Base-by-base conservation (phyloP, 2,329 filamentous ascomycete genomes). In the Exophiala oligosperma region DNA sequence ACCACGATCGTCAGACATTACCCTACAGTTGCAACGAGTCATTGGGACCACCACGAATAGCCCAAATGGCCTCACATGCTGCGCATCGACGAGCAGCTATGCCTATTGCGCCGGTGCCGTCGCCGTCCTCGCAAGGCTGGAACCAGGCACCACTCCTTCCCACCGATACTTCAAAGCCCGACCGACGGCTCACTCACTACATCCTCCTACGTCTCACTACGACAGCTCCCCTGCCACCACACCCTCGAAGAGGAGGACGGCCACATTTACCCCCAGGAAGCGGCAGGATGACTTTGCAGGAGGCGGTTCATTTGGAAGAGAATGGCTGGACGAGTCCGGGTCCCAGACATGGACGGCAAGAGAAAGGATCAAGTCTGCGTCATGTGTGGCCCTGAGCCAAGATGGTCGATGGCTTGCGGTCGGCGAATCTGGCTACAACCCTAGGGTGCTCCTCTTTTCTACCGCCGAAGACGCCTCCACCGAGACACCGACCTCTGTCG, bases 361-460 rank as follows among this genome's bases (percentile, higher is more conserved):
- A 64, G 94, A 97, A 73, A 86, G 92, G 65, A 92, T 97, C 71
- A 97, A 97, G 76, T 90, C 94, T 17, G 91, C 92, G 1, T 96
- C 92, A 4, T 96, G 92, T 69, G 83, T 99, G 26, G 88, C 91
- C 23, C 82, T 99, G 64, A 97, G 92, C 70, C 85, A 87, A 1
- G 92, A 97, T 74, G 92, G 90, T 32, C 89, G 85, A 67, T 95
- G 89, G 70, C 79, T 99, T 52, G 94, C 93, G 7, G 89, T 97
- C 2, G 94, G 94, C 68, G 94, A 99, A 82, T 96, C 92, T 2
- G 94, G 94, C 23, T 97, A 97, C 73, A 90, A 88, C 53, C 94
- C 94, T 4, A 84, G 94, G 53, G 91, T 99, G 23, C 80, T 97
- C 57, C 87, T 99, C 54, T 99, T 96, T 74, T 91, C 86, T 32